These are phyloP conservation scores for Xylaria multiplex DNA, from an alignment of 2,329 filamentous ascomycete genomes.

Conservation along the genomic window DNA sequence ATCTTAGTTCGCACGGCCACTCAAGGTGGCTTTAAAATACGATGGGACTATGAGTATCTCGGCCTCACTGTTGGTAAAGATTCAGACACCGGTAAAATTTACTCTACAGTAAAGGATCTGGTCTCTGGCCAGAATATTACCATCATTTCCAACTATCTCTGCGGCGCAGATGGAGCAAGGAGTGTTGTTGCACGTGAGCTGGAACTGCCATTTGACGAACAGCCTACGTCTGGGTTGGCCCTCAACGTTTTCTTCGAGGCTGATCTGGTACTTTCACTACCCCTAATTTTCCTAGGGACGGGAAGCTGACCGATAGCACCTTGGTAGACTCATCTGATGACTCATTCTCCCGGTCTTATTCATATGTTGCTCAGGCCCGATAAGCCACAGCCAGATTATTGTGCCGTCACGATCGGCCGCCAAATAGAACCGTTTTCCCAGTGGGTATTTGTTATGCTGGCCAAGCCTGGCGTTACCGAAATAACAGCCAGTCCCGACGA, in stretches of 20 bases:
- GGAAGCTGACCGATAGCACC: slow-evolving; percentile 3
- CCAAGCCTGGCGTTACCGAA: slow-evolving; percentile 29
- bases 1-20: slow-evolving; percentile 31
- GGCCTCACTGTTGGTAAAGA: slow-evolving; percentile 20
- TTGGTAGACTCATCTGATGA: slow-evolving; percentile 26
- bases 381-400: slow-evolving; percentile 32
- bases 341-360: slow-evolving; percentile 28
- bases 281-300: neutral
- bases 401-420: slow-evolving; percentile 30
- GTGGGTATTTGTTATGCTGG: slow-evolving; percentile 32
- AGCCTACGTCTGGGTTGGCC: slow-evolving; percentile 19
- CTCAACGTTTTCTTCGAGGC: slow-evolving; percentile 34
- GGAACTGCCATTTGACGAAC: slow-evolving; percentile 25
- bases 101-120: slow-evolving; percentile 25
- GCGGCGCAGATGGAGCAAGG: slow-evolving; percentile 31
- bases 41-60: slow-evolving; percentile 30
- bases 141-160: slow-evolving; percentile 29
- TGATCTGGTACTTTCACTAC: slow-evolving; percentile 16
- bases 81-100: slow-evolving; percentile 22
- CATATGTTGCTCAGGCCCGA: slow-evolving; percentile 28
- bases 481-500: slow-evolving; percentile 26
- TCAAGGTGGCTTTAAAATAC: slow-evolving; percentile 34
- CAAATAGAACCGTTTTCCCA: slow-evolving; percentile 29
- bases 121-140: slow-evolving; percentile 26
- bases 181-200: slow-evolving; percentile 31